Base-by-base conservation (phyloP, 1,284 basidiomycete species). In the Sanghuangporus sanghuang region DNA sequence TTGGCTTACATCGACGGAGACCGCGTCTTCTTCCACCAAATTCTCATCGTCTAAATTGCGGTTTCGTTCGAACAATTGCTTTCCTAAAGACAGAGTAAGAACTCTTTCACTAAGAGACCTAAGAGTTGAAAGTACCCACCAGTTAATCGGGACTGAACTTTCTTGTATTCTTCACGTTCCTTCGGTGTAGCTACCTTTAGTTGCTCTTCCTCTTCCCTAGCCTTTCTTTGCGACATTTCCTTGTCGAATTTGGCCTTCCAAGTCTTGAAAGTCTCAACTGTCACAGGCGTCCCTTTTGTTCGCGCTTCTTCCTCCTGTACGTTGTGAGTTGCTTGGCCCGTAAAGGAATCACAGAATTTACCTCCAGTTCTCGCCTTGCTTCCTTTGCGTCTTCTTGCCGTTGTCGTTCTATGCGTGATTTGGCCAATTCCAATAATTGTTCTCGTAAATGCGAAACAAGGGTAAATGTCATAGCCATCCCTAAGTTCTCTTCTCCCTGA, bases 401-500 rank as follows among this genome's bases (percentile, higher is more conserved):
- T 66, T 80, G 81, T 59, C 75, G 81, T 64, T 86, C 85, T 38
- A 80, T 78, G 65, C 92, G 84, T 53, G 78, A 73, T 53, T 81
- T 81, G 50, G 93, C 82, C 38, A 96, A 75, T 14, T 73, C 72
- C 2, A 87, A 85, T 12, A 98, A 78, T 57, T 86, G 81, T 73
- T 98, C 96, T 66, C 92, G 83, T 53, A 98, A 82, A 69, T 93
- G 90, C 2, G 93, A 90, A 3, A 95, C 91, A 6, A 99, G 81
- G 0, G 96, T 94, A 73, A 98, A 99, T 11, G 95, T 96, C 95
- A 98, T 98, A 1, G 96, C 95, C 90, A 98, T 96, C 44, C 95
- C 95, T 27, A 95, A 73, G 69, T 93, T 96, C 72, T 98, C 95
- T 72, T 91, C 85, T 35, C 90, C 95, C 93, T 95, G 68, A 16